Conservation (phyloP, 108 stramenopile genomes). For the Fistulifera pelliculosa region DNA sequence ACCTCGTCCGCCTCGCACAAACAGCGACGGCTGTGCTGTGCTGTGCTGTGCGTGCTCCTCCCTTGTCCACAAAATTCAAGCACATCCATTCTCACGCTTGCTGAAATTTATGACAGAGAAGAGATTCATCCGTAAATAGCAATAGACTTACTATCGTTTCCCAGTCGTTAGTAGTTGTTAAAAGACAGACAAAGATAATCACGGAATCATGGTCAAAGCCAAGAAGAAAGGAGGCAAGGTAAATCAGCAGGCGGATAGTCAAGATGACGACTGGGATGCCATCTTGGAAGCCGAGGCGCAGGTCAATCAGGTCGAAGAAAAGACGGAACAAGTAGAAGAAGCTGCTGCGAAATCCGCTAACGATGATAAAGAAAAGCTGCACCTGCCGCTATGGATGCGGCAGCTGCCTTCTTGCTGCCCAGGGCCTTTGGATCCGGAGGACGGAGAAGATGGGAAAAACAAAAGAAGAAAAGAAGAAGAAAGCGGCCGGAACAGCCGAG, state of each 20-base stretch:
- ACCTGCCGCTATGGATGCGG: constrained; percentile 44
- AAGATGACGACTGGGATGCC: constrained; percentile 23
- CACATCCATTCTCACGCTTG: no score
- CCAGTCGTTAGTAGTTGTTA: no score
- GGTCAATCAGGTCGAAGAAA: not conserved
- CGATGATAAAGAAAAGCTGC: not conserved
- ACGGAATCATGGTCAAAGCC: constrained; percentile 4
- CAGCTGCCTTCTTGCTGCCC: constrained; percentile 74
- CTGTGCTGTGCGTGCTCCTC: no score
- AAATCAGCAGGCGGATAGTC: not conserved
- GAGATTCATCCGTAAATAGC: no score
- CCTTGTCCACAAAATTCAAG: no score
- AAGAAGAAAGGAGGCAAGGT: constrained; percentile 7
- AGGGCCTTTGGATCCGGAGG: constrained; percentile 33
- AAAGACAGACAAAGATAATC: no score
- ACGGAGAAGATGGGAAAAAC: constrained; percentile 30
- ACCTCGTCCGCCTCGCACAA: no score
- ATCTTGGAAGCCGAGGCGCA: constrained; percentile 15
- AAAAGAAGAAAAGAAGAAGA: constrained; percentile 79
- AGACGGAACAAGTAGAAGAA: not conserved
- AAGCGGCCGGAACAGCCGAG: constrained; percentile 40
- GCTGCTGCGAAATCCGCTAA: not conserved
- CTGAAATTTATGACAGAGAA: no score
- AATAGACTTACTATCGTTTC: no score
- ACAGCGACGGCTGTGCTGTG: no score